phyloP scores from a whole-genome alignment of 192 early-diverging fungal genomes.

The Diversispora epigaea region DNA sequence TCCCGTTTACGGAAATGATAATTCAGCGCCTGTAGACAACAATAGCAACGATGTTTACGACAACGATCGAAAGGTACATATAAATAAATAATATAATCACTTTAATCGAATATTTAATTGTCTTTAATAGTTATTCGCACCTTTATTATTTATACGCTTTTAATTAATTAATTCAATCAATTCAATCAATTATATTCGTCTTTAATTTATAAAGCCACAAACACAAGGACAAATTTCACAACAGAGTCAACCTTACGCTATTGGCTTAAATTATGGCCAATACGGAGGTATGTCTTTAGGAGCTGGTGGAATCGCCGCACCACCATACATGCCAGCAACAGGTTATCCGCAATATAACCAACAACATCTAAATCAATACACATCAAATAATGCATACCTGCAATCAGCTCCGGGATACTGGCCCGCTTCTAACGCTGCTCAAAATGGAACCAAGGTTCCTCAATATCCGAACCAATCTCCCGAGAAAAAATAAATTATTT shows the following conservation, averaged over 20 bases:
- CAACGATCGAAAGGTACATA: conserved; percentile 30
- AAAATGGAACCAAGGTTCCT: conserved; percentile 9
- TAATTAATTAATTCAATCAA: not conserved
- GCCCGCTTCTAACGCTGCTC: not conserved
- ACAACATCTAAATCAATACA: conserved; percentile 19
- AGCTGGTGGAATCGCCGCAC: not conserved
- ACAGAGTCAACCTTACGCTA: not conserved
- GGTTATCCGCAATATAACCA: conserved; percentile 22
- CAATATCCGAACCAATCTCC: conserved; percentile 24
- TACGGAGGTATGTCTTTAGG: conserved; percentile 12
- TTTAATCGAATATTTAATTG: not conserved
- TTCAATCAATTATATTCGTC: not conserved
- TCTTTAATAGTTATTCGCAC: not conserved
- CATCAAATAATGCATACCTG: conserved; percentile 21
- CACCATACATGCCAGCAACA: conserved; percentile 15
- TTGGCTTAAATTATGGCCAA: conserved; percentile 1
- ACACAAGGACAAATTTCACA: not conserved
- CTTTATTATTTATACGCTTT: not conserved
- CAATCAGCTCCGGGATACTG: not conserved
- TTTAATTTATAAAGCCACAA: conserved; percentile 1
- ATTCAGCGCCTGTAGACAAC: conserved; percentile 14
- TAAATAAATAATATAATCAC: not conserved
- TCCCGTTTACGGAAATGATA: conserved; percentile 27
- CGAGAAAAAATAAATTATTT: conserved; percentile 19
- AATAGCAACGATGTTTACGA: conserved; percentile 17